Evolutionary conservation across 352 stramenopile species (phyloP).

Genomic region (Globisporangium takayamanum): DNA sequence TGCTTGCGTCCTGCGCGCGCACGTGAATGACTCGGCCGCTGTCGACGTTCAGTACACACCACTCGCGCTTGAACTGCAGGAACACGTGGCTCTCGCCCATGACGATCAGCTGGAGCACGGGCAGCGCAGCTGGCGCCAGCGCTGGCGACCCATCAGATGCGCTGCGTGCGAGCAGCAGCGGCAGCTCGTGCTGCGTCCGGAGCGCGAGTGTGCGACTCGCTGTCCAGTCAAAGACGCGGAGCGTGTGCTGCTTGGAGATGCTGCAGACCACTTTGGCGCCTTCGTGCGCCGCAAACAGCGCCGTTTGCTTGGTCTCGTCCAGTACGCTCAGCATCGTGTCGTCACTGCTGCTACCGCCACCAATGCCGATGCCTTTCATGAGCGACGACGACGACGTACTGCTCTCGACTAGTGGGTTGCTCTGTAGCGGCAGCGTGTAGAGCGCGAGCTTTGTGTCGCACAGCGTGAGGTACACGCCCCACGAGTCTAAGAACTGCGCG

Average conservation of each 20-base stretch:
- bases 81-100: slow-evolving; percentile 65
- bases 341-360: slow-evolving; percentile 1
- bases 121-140: slow-evolving; percentile 16
- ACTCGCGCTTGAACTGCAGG: slow-evolving; percentile 56
- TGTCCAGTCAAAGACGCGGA: slow-evolving; percentile 77
- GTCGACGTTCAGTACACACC: slow-evolving; percentile 57
- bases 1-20: slow-evolving; percentile 12
- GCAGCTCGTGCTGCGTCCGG: slow-evolving; percentile 55
- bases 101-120: slow-evolving; percentile 49
- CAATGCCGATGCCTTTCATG: slow-evolving; percentile 11
- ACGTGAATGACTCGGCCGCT: slow-evolving; percentile 40
- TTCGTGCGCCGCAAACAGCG: slow-evolving; percentile 53
- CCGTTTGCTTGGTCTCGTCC: slow-evolving; percentile 57
- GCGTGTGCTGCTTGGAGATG: slow-evolving; percentile 52
- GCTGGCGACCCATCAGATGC: slow-evolving; percentile 5
- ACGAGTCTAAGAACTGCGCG: slow-evolving; percentile 54
- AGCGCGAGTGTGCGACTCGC: slow-evolving; percentile 39
- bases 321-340: slow-evolving; percentile 23
- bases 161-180: slow-evolving; percentile 11
- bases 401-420: slow-evolving; percentile 31
- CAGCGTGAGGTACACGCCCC: slow-evolving; percentile 61
- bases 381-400: slow-evolving; percentile 10
- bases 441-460: slow-evolving; percentile 51
- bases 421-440: slow-evolving; percentile 53
- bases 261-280: slow-evolving; percentile 38